Base-by-base conservation (phyloP, 768 basidiomycete species). In the Leccinum uliginosum region DNA sequence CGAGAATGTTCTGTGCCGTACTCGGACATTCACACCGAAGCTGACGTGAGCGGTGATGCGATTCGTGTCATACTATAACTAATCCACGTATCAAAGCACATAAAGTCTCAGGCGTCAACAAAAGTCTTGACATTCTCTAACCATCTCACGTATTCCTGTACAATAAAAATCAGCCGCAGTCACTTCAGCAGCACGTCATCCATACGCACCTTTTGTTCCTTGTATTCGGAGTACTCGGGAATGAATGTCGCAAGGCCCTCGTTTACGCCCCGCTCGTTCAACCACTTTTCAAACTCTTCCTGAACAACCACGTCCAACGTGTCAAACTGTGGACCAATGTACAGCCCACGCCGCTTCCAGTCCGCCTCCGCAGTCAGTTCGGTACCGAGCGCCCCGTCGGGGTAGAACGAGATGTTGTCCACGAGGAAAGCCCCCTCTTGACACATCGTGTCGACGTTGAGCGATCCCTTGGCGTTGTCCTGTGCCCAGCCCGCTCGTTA, bases 301-400 rank as follows among this genome's bases (percentile, higher is more conserved):
- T 98, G 96, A 17, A 99, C 84, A 2, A 74, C 69, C 44, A 86
- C 79, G 67, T 98, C 96, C 45, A 98, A 85, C 49, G 92, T 89
- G 57, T 94, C 91, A 66, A 97, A 98, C 77, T 89, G 85, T 51
- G 95, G 96, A 1, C 96, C 96, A 68, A 96, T 85, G 79, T 97
- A 98, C 61, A 90, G 75, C 2, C 90, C 93, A 19, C 94, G 83
- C 48, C 95, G 84, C 70, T 88, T 89, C 93, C 91, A 98, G 75
- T 98, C 94, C 8, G 90, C 88, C 61, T 98, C 93, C 7, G 91
- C 86, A 12, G 85, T 91, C 63, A 91, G 73, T 7, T 88, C 89
- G 14, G 83, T 86, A 12, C 86, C 93, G 12, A 90, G 63, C 65
- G 83, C 80, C 29, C 78, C 74, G 62, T 93, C 90, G 1, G 77